Evolutionary conservation across 2,329 filamentous ascomycete genomes (phyloP).

Genomic region (Teratosphaeria pseudoeucalypti): DNA sequence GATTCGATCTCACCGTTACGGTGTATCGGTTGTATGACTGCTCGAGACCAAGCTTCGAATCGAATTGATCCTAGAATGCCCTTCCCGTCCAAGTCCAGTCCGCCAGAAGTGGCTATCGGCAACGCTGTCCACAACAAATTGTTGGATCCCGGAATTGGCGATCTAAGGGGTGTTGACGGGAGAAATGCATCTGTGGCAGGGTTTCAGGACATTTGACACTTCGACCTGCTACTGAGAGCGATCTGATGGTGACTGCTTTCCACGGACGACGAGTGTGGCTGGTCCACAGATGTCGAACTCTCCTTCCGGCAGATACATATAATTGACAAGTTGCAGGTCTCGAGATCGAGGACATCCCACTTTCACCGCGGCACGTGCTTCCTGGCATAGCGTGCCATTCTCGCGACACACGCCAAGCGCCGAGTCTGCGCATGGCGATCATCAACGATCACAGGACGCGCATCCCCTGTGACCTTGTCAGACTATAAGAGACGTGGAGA

Average conservation of each 20-base stretch:
- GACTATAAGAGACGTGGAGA: background rate
- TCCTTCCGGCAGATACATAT: background rate
- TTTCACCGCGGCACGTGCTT: background rate
- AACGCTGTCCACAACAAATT: background rate
- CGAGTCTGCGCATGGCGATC: background rate
- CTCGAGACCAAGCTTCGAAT: background rate
- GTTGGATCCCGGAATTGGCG: background rate
- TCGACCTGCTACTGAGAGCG: background rate
- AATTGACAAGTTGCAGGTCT: background rate
- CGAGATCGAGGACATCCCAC: background rate
- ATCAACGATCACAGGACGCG: background rate
- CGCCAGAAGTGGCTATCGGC: background rate
- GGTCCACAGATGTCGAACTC: background rate
- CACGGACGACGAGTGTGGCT: background rate
- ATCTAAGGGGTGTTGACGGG: background rate
- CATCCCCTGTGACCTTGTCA: background rate
- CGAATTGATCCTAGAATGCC: background rate
- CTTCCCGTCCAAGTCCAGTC: background rate
- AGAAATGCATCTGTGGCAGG: background rate
- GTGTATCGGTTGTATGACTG: background rate
- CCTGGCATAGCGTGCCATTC: background rate
- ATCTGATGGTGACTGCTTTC: background rate
- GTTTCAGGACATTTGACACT: background rate
- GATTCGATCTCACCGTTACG: background rate
- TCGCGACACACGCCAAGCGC: background rate